Evolutionary conservation across 768 basidiomycete species (phyloP), one percentile per base, ranked within the genome.

Genomic region (Tylopilus vinaceipallidus): DNA sequence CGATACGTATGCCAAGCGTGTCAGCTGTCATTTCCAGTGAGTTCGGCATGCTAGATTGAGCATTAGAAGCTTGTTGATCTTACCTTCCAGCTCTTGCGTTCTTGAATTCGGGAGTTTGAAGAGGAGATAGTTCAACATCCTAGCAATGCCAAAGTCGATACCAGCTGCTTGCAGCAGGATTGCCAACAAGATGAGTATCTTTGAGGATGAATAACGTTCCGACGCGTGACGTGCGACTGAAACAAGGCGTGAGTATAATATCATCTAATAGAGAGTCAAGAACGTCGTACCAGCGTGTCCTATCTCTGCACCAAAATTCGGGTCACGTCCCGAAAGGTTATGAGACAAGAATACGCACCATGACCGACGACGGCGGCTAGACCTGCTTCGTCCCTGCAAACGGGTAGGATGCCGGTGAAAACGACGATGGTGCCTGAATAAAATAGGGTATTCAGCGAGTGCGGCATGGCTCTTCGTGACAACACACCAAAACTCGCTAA

Each of bases 301-400:
- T 32, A 91, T 87, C 68, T 92, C 91, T 91, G 50, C 8, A 56
- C 4, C 27, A 24, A 43, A 17, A 47, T 46, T 50, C 42, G 38
- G 48, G 37, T 39, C 16, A 29, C 11, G 16, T 26, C 34, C 43
- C 12, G 23, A 12, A 19, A 30, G 33, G 36, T 12, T 14, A 23
- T 45, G 17, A 41, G 36, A 42, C 33, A 12, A 8, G 10, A 39
- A 23, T 22, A 20, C 50, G 30, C 46, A 88, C 92, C 91, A 65
- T 97, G 94, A 1, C 88, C 81, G 3, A 98, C 69, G 2, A 97
- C 85, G 16, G 85, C 84, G 1, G 94, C 90, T 0, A 98, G 71
- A 0, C 91, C 91, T 58, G 87, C 79, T 56, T 93, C 90, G 53
- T 91, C 83, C 52, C 71, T 73, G 39, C 83, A 84, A 6, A 94